These are phyloP conservation scores for Keithomyces neogunnii DNA, from an alignment of 2,329 filamentous ascomycete genomes.

Conservation along the genomic window DNA sequence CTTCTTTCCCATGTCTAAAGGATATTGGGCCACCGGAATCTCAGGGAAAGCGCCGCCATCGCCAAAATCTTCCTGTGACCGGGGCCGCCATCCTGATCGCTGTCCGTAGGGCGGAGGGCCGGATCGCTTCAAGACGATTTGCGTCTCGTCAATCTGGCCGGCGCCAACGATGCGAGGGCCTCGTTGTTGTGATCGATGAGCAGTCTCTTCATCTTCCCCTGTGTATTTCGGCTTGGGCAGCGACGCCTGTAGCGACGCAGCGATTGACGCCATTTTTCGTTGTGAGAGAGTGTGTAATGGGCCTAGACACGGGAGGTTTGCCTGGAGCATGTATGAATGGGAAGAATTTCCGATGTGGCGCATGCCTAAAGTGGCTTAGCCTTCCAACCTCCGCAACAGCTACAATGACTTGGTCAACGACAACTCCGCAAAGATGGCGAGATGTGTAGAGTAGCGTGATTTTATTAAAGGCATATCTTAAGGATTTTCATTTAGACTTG, in stretches of 20 bases:
- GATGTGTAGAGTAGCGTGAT: neutral
- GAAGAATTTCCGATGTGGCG: slow-evolving; percentile 25
- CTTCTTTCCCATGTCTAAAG: slow-evolving; percentile 89
- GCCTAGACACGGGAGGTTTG: slow-evolving; percentile 9
- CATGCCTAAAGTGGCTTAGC: slow-evolving; percentile 20
- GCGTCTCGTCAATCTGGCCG: slow-evolving; percentile 72
- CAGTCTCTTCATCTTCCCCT: slow-evolving; percentile 77
- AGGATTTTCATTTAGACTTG: too few species aligned
- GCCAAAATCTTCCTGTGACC: slow-evolving; percentile 82
- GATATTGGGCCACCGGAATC: slow-evolving; percentile 88
- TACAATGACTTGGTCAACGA: slow-evolving; percentile 19
- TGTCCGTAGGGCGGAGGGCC: slow-evolving; percentile 85
- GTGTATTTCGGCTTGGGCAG: slow-evolving; percentile 88
- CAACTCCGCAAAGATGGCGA: neutral
- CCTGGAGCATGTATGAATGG: slow-evolving; percentile 7
- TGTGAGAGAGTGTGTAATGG: slow-evolving; percentile 13
- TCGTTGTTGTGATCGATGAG: slow-evolving; percentile 61
- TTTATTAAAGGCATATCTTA: too few species aligned
- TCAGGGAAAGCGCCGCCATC: slow-evolving; percentile 96
- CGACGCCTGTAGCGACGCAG: slow-evolving; percentile 65
- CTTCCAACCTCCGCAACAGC: neutral
- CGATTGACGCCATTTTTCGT: slow-evolving; percentile 53
- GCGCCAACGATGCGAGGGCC: slow-evolving; percentile 77
- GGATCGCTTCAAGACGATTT: slow-evolving; percentile 73
- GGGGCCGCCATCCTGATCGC: slow-evolving; percentile 83